These are phyloP conservation scores for Coccomyxa sp. DNA, from an alignment of 139 green algal species.

Conservation along the genomic window DNA sequence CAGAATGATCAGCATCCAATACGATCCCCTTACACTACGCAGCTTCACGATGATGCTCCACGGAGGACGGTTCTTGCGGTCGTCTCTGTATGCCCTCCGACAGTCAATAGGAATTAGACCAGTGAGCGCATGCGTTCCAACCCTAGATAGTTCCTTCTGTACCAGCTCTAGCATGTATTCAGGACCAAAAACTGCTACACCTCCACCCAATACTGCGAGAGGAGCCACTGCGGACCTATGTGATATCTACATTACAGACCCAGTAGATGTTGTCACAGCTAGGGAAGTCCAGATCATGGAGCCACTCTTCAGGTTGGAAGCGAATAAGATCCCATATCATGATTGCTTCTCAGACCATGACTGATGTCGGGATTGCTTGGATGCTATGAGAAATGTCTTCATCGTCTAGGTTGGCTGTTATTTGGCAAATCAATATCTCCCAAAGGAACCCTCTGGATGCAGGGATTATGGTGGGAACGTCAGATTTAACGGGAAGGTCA, in stretches of 20 bases:
- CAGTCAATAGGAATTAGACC: too few relatives aligned
- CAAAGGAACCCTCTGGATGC: not conserved
- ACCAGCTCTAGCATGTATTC: not conserved
- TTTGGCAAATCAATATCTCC: not conserved
- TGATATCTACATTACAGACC: slow-evolving; percentile 66
- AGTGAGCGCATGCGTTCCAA: too few relatives aligned
- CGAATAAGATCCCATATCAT: not conserved
- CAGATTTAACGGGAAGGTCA: slow-evolving; percentile 60
- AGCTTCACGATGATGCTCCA: too few relatives aligned
- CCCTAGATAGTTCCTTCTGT: too few relatives aligned
- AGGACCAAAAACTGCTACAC: slow-evolving; percentile 31
- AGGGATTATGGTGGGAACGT: slow-evolving; percentile 70
- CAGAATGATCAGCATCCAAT: not conserved
- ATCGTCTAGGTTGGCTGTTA: not conserved
- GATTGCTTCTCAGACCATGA: too few relatives aligned
- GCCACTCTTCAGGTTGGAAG: slow-evolving; percentile 37
- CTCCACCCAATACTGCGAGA: slow-evolving; percentile 60
- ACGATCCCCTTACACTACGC: too few relatives aligned
- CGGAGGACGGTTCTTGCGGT: too few relatives aligned
- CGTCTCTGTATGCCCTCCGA: too few relatives aligned
- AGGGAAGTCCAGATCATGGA: slow-evolving; percentile 39
- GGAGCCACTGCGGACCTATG: slow-evolving; percentile 79
- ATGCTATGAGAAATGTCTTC: too few relatives aligned
- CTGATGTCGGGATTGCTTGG: too few relatives aligned
- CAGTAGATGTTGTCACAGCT: slow-evolving; percentile 49